Evolutionary conservation across 108 stramenopile species (phyloP), one percentile per base, ranked within the genome.

Genomic region (Cyclostephanos invisitatus): DNA sequence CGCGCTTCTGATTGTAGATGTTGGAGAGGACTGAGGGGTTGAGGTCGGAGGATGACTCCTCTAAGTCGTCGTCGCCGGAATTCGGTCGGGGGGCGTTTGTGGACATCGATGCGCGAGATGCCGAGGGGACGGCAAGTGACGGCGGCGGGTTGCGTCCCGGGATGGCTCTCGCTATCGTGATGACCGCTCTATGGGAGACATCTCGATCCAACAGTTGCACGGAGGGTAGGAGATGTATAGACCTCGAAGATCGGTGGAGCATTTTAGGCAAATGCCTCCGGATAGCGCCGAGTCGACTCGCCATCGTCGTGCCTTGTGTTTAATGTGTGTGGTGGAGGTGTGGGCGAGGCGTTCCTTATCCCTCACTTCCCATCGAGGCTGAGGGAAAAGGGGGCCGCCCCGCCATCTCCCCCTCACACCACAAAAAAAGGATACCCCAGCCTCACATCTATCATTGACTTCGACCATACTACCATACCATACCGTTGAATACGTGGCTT

Each of bases 1-100:
- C 84, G 17, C 84, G 76, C 20, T 87, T 74, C 32, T 78, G 58
- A 58, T 87, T 86, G 81, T 80, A 90, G 27, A 90, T 77, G 28
- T 56, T 50, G 59, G 81, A 54, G 36, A 78, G 67, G 37, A 70
- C 46, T 0, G 61, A 29, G 59, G 75, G 62, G 48, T 49, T 28
- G 28, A 57, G 15, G 35, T 29, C 20, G 51, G 53, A 17, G 20
- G 68, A 24, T 3, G 38, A 57, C 15, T 0, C 24, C 17, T 46
- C n/a, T 15, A 25, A 5, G 56, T 11, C 68, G 40, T 47, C 57
- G 56, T 42, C 38, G n/a, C 15, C 35, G 17, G 24, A 11, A 15
- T 32, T 27, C 36, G 37, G 60, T 40, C 40, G 60, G 68, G 55
- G 56, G 68, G 40, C 42, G 68, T 11, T 58, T 25, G 55, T 25